Conservation (phyloP, 805 yeast species). For the Monosporozyma aerobia region DNA sequence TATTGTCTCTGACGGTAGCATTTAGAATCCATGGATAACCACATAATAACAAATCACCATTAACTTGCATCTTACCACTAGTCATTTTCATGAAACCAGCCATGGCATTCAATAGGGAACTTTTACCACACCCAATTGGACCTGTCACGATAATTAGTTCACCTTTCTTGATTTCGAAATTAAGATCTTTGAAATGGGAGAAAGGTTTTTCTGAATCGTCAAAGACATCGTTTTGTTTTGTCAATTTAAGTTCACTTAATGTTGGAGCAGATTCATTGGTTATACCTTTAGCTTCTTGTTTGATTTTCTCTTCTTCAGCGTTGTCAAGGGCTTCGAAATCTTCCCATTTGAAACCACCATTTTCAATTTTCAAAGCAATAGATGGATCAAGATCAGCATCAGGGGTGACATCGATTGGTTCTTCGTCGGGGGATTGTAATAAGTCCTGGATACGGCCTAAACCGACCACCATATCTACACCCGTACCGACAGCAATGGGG, state of each 20-base stretch:
- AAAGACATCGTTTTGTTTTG: not conserved
- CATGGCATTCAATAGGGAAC: slow-evolving; percentile 61
- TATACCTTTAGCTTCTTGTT: not conserved
- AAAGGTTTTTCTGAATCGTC: slow-evolving; percentile 9
- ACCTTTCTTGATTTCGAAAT: slow-evolving; percentile 46
- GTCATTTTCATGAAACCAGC: slow-evolving; percentile 60
- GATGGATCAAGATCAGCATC: slow-evolving; percentile 14
- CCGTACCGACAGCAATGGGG: slow-evolving; percentile 61
- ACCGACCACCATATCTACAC: slow-evolving; percentile 59
- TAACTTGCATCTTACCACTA: slow-evolving; percentile 42
- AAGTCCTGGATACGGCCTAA: slow-evolving; percentile 47
- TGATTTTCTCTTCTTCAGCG: slow-evolving; percentile 10
- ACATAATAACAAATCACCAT: slow-evolving; percentile 45
- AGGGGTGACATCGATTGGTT: slow-evolving; percentile 16
- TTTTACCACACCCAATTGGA: slow-evolving; percentile 72
- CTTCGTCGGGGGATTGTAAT: slow-evolving; percentile 38
- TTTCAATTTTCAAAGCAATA: slow-evolving; percentile 40
- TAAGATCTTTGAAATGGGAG: slow-evolving; percentile 41
- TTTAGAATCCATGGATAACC: slow-evolving; percentile 83
- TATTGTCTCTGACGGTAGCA: slow-evolving; percentile 67
- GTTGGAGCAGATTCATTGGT: slow-evolving; percentile 1
- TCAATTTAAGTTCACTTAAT: not conserved
- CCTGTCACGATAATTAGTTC: slow-evolving; percentile 60
- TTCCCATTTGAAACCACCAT: slow-evolving; percentile 66
- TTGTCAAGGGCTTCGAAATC: slow-evolving; percentile 31